Base-by-base conservation (phyloP, 176 grass and related monocot species). In the Musa schizocarpa region DNA sequence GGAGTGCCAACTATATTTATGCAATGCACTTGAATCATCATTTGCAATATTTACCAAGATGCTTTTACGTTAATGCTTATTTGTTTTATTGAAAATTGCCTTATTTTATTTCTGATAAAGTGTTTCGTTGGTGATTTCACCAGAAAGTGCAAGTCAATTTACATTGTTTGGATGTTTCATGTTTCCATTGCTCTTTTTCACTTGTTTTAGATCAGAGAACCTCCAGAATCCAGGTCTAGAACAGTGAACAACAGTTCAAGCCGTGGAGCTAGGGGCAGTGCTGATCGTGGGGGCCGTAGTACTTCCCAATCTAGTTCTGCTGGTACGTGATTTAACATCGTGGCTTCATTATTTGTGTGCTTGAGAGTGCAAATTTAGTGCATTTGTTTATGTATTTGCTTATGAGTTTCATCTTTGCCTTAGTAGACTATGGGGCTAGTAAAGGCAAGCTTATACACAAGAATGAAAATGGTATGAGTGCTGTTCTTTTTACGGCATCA, bases 141-240 rank as follows among this genome's bases (percentile, higher is more conserved):
- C 21, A 64, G 61, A 11, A n/a, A 6, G 34, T 43, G 34, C 34
- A 43, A 43, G 34, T 43, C 34, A 43, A 43, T 43, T 43, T 43
- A 43, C 34, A 43, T n/a, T 6, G 20, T 62, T 62, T 7, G 20
- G 20, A n/a, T n/a, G 14, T n/a, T 62, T 2, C 14, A 7, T 19
- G 1, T n/a, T 8, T 19, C 13, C 3, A 7, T 19, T 62, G 0
- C 57, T 62, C 20, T 8, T 62, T 62, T 62, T 7, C 57, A 19
- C 17, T 62, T 62, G 17, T 67, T 14, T 26, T 58, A 97, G 93
- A 77, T 78, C 67, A 97, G 92, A 82, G 93, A 97, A 17, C 79
- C 65, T 74, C 85, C 83, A 54, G 93, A 97, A 53, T 81, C 86
- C 24, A 97, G 93, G 74, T 80, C 88, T 82, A 87, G 93, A 71